Evolutionary conservation across 2,329 filamentous ascomycete genomes (phyloP).

Genomic region (Phialophora verrucosa): DNA sequence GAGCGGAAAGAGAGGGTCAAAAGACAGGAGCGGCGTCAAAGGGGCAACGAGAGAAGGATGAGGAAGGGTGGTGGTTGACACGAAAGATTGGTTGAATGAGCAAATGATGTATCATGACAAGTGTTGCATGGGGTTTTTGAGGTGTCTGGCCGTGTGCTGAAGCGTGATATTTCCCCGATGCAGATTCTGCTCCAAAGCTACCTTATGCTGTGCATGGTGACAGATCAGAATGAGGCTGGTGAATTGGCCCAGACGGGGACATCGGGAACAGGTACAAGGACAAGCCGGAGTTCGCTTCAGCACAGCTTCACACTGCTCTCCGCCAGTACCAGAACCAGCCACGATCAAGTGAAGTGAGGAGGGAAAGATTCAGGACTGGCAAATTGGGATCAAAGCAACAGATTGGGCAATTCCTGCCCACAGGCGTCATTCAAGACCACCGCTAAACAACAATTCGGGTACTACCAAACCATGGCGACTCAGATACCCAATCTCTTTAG

Average conservation of each 20-base stretch:
- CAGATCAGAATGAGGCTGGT: not conserved
- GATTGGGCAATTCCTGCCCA: not conserved
- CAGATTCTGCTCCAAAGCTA: not conserved
- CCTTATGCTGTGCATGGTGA: not conserved
- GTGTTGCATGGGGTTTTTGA: not conserved
- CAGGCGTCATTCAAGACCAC: not conserved
- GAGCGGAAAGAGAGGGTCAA: slow-evolving; percentile 72
- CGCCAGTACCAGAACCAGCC: not conserved
- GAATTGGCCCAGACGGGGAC: not conserved
- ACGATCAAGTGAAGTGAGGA: not conserved
- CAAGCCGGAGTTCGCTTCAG: not conserved
- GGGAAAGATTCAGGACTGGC: not conserved
- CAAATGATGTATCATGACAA: not conserved
- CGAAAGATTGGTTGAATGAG: not conserved
- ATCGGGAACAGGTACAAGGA: not conserved
- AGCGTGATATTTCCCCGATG: not conserved
- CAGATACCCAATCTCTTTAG: not conserved
- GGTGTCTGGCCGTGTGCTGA: not conserved
- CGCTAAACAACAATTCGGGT: not conserved
- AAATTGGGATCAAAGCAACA: not conserved
- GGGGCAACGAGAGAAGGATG: slow-evolving; percentile 61
- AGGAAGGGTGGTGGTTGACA: slow-evolving; percentile 47
- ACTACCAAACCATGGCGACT: not conserved
- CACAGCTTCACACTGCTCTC: not conserved
- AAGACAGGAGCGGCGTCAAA: slow-evolving; percentile 68